phyloP scores from a whole-genome alignment of 768 basidiomycete species.

The Suillus ampliporus region DNA sequence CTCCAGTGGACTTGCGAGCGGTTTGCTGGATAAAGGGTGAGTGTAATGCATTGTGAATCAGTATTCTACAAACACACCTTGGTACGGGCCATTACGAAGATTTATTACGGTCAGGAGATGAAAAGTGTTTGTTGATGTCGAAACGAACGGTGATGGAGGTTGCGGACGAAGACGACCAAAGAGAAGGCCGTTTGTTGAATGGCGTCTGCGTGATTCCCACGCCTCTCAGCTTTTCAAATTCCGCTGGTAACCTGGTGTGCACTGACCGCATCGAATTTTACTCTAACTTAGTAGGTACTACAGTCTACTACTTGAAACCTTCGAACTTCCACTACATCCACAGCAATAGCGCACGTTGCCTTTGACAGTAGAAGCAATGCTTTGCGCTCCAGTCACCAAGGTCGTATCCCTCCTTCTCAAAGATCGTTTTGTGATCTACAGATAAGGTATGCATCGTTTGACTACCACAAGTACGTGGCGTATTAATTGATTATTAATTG shows the following conservation, averaged over 20 bases:
- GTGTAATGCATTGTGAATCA: constrained; percentile 11
- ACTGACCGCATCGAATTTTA: constrained; percentile 31
- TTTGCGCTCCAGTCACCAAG: neutral
- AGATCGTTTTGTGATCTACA: neutral
- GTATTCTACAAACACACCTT: constrained; percentile 55
- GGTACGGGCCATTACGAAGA: constrained; percentile 77
- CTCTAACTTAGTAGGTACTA: no score
- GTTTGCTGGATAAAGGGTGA: constrained; percentile 72
- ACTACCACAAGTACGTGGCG: neutral
- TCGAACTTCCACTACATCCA: neutral
- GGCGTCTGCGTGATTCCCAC: constrained; percentile 32
- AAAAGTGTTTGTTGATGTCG: constrained; percentile 1
- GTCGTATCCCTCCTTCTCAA: neutral
- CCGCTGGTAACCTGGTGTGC: constrained; percentile 30
- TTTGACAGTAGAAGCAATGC: neutral
- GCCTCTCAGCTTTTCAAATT: constrained; percentile 32
- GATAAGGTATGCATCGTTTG: neutral
- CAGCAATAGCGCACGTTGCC: neutral
- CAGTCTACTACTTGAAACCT: neutral
- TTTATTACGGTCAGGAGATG: constrained; percentile 2
- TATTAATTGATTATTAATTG: neutral
- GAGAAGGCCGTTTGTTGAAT: constrained; percentile 24
- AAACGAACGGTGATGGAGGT: constrained; percentile 8
- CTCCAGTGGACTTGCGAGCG: constrained; percentile 99
- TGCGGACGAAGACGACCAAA: constrained; percentile 17